Percentiles rank a stretch among this genome's conserved stretches.
Conservation (phyloP, 768 basidiomycete genomes). For the Panaeolus papilionaceus region DNA sequence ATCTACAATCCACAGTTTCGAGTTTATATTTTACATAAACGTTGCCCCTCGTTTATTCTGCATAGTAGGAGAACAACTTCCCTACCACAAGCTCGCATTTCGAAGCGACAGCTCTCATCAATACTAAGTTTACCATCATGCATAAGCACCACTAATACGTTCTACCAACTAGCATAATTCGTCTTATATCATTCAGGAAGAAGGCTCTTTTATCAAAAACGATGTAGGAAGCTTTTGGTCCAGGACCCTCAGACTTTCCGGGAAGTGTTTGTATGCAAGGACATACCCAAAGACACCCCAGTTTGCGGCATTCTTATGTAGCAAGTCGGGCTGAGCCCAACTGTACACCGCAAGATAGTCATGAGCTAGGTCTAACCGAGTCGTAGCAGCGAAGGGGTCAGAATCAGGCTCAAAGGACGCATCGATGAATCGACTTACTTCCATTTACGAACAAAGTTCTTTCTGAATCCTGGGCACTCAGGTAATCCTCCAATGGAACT, state of each 20-base stretch:
- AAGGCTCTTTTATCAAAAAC: neutral
- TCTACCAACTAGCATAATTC: too few species aligned
- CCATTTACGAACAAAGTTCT: neutral
- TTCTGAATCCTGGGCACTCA: neutral
- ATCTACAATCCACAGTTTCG: too few species aligned
- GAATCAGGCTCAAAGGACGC: neutral
- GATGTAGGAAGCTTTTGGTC: neutral
- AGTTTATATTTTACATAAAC: too few species aligned
- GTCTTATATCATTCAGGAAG: neutral
- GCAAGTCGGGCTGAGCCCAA: neutral
- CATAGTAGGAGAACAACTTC: too few species aligned
- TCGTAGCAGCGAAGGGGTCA: neutral
- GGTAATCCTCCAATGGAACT: neutral
- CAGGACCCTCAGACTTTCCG: neutral
- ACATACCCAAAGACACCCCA: conserved; percentile 7
- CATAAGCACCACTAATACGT: too few species aligned
- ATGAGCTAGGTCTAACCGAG: neutral
- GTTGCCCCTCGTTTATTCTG: too few species aligned
- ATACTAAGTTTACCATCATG: too few species aligned
- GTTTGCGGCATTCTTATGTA: neutral
- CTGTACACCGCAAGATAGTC: neutral
- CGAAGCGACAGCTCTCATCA: too few species aligned
- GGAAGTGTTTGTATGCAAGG: neutral
- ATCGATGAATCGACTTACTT: neutral
- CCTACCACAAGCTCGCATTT: too few species aligned